Conservation (phyloP, 345 rosid species). For the Jatropha curcas region DNA sequence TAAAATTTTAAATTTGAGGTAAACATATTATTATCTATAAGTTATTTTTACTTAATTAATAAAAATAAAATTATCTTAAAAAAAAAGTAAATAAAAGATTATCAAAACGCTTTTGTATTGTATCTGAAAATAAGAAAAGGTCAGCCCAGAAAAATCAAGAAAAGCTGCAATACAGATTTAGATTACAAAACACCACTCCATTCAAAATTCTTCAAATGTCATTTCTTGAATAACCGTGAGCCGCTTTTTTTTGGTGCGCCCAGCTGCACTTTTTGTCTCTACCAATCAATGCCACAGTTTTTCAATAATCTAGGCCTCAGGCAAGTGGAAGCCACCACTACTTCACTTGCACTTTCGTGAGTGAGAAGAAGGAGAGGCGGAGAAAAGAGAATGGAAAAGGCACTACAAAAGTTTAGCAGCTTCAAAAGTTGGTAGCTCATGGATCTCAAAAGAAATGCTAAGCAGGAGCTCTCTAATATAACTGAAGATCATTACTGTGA, state of each 20-base stretch:
- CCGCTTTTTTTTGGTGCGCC: conserved; percentile 17
- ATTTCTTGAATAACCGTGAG: background rate
- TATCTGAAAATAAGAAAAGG: no score
- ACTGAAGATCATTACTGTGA: conserved; percentile 77
- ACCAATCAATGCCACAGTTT: background rate
- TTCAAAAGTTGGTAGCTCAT: conserved; percentile 72
- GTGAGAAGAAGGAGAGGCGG: background rate
- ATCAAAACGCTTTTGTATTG: no score
- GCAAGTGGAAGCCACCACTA: background rate
- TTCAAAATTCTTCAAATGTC: background rate
- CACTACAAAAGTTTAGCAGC: conserved; percentile 83
- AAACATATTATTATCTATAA: no score
- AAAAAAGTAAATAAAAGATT: no score
- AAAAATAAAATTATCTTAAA: no score
- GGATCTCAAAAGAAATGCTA: conserved; percentile 97
- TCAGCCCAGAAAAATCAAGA: no score
- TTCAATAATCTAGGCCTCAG: no score
- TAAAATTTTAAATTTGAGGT: no score
- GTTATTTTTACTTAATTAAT: no score
- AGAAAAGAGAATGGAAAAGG: conserved; percentile 70
- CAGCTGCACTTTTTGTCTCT: conserved; percentile 19
- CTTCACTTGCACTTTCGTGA: background rate
- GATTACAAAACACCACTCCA: conserved; percentile 14
- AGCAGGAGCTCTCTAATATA: conserved; percentile 81
- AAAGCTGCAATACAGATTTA: background rate